Percentiles rank a stretch among this genome's conserved stretches.
Conservation (phyloP, 2,329 filamentous ascomycete genomes). For the Gremmenia infestans region DNA sequence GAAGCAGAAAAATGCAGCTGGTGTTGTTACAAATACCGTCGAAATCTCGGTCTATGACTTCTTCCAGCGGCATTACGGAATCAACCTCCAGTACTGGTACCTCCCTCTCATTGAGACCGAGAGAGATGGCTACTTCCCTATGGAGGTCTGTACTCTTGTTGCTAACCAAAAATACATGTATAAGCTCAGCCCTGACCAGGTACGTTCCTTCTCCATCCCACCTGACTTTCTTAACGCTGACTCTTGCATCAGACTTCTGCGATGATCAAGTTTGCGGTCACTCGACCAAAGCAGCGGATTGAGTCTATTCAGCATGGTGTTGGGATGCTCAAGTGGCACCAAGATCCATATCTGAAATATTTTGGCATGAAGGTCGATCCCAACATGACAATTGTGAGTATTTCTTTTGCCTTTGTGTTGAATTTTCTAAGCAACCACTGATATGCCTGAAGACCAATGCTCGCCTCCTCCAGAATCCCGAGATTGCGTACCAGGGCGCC, state of each 20-base stretch:
- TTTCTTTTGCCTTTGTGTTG: too few species aligned
- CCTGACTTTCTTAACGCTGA: not conserved
- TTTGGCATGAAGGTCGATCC: constrained; percentile 70
- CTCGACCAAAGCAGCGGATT: constrained; percentile 64
- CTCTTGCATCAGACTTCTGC: constrained; percentile 55
- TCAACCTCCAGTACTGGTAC: constrained; percentile 40
- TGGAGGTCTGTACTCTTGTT: constrained; percentile 53
- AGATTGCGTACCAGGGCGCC: constrained; percentile 54
- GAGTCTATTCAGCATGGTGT: constrained; percentile 65
- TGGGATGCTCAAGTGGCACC: constrained; percentile 57
- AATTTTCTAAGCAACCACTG: constrained; percentile 3
- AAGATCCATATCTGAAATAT: constrained; percentile 64
- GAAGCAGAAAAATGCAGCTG: constrained; percentile 32
- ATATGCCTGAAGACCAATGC: constrained; percentile 51
- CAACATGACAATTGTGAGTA: constrained; percentile 50
- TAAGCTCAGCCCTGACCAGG: constrained; percentile 51
- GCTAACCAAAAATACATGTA: constrained; percentile 56
- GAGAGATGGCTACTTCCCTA: constrained; percentile 51
- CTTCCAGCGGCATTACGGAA: constrained; percentile 50
- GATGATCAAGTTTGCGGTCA: constrained; percentile 95
- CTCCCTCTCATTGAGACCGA: constrained; percentile 56
- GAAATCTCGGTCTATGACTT: constrained; percentile 45
- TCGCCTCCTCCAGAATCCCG: constrained; percentile 64
- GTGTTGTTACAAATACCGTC: constrained; percentile 33
- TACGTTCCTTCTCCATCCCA: constrained; percentile 21